phyloP scores from a whole-genome alignment of 2,329 filamentous ascomycete genomes.

The Colletotrichum kahawae region DNA sequence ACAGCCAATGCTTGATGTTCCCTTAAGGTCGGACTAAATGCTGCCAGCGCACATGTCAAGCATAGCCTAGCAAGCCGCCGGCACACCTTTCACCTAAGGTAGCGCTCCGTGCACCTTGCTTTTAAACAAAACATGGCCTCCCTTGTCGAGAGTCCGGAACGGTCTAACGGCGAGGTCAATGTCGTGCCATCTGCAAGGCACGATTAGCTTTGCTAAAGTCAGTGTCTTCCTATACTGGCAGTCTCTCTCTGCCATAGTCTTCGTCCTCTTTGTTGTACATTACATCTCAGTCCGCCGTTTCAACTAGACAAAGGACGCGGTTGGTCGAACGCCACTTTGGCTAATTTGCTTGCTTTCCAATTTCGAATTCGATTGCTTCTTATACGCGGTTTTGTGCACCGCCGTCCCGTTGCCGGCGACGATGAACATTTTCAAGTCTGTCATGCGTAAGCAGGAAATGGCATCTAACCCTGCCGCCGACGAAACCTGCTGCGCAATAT shows the following conservation, averaged over 20 bases:
- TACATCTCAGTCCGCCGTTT: background rate
- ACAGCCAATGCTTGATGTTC: slow-evolving; percentile 11
- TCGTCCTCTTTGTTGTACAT: background rate
- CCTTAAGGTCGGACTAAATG: background rate
- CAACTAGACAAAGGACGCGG: slow-evolving; percentile 1
- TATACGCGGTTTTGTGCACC: background rate
- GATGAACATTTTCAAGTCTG: slow-evolving; percentile 20
- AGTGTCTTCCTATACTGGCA: background rate
- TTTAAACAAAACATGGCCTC: slow-evolving; percentile 5
- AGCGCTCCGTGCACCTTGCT: slow-evolving; percentile 14
- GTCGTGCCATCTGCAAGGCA: slow-evolving; percentile 20
- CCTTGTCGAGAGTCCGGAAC: slow-evolving; percentile 2
- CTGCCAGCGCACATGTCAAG: slow-evolving; percentile 17
- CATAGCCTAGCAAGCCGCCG: slow-evolving; percentile 11
- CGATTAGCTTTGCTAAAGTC: slow-evolving; percentile 20
- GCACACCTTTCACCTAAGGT: slow-evolving; percentile 15
- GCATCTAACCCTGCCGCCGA: slow-evolving; percentile 14
- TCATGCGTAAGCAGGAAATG: slow-evolving; percentile 25
- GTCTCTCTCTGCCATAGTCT: background rate
- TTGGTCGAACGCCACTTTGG: background rate
- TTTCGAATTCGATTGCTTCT: background rate
- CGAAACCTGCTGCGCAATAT: slow-evolving; percentile 42
- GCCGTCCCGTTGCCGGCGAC: background rate
- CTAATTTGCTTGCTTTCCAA: background rate
- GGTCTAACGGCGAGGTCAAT: slow-evolving; percentile 19